Evolutionary conservation across 208 protist genomes (phyloP), one percentile per base, ranked within the genome.

Genomic region (Leishmania gerbilli): DNA sequence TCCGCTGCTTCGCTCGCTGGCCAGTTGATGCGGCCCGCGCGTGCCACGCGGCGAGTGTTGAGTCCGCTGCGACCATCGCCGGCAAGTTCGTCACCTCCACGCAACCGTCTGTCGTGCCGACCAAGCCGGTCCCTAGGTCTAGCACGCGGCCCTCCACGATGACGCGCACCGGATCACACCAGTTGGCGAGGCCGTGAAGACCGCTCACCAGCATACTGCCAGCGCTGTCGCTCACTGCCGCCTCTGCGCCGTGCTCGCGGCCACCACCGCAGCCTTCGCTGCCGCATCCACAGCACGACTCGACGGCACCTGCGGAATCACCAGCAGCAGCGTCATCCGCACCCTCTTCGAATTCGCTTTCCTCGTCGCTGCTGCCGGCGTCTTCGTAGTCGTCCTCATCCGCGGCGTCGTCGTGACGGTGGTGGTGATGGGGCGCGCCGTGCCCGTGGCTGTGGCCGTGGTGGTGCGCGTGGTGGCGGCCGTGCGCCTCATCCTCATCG

Each of bases 31-130:
- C 65, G 17, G 76, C 72, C 13, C 79, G 79, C 40, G 81, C 40
- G 11, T 83, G 31, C 45, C 65, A 79, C 2, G 76, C 24, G 0
- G 62, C 6, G 24, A 92, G 88, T 9, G 77, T 34, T 2, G 74
- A 21, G 53, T 88, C 84, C 9, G 45, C 69, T 11, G 34, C 84
- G 17, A 89, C 34, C 65, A 87, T 67, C 65, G 86, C 87, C n/a
- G 64, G 37, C 65, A 96, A 47, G 60, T 89, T 87, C 9, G 69
- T 40, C 40, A 95, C 88, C 17, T 60, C 71, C 24, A 97, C 90
- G 53, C 85, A 86, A 13, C 93, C 93, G 71, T 97, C 90, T 55
- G 92, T 94, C 21, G 93, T 95, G 71, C 90, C 90, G 27, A 97
- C 78, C 45, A 93, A 79, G n/a, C 84, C 87, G 1, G 53, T 19